phyloP scores from a whole-genome alignment of 2,329 filamentous ascomycete genomes.

The Aspergillus tubingensis region DNA sequence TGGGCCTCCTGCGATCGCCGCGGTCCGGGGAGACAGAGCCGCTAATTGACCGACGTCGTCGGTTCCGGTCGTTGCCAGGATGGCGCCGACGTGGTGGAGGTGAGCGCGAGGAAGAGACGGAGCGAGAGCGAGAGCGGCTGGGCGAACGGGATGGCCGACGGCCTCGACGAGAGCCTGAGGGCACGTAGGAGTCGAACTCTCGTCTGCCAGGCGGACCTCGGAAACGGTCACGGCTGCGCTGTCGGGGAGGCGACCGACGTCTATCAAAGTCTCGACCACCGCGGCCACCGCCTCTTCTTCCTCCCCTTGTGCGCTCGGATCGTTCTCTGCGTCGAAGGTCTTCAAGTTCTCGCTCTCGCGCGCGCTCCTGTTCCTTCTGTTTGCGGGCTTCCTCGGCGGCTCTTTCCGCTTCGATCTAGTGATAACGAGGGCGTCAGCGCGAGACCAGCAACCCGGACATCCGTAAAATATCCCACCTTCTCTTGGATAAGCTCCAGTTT shows the following conservation, averaged over 20 bases:
- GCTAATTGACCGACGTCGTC: slow-evolving; percentile 36
- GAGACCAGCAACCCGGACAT: slow-evolving; percentile 14
- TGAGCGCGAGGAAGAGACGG: slow-evolving; percentile 36
- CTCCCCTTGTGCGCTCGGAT: slow-evolving; percentile 40
- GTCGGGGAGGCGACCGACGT: slow-evolving; percentile 55
- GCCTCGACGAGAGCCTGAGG: slow-evolving; percentile 45
- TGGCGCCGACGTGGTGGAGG: slow-evolving; percentile 32
- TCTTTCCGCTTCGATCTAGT: slow-evolving; percentile 76
- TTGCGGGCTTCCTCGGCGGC: slow-evolving; percentile 73
- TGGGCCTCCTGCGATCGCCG: slow-evolving; percentile 37
- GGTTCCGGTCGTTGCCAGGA: slow-evolving; percentile 28
- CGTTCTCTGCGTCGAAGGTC: slow-evolving; percentile 62
- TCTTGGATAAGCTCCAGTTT: slow-evolving; percentile 93
- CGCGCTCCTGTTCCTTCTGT: slow-evolving; percentile 69
- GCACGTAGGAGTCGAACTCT: slow-evolving; percentile 60
- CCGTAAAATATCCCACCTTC: slow-evolving; percentile 61
- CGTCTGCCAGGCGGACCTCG: slow-evolving; percentile 52
- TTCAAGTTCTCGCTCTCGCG: slow-evolving; percentile 70
- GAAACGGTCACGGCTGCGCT: slow-evolving; percentile 49
- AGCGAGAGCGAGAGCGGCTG: slow-evolving; percentile 36
- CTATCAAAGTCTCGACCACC: slow-evolving; percentile 50
- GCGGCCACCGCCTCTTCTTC: slow-evolving; percentile 39
- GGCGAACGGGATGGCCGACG: slow-evolving; percentile 39
- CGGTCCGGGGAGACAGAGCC: slow-evolving; percentile 45
- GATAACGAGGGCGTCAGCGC: not conserved